A percentile compares a stretch with the other conserved stretches of the same genome.
Evolutionary conservation across 2,329 filamentous ascomycete species (phyloP).

Genomic region (Aphanoascus verrucosus): DNA sequence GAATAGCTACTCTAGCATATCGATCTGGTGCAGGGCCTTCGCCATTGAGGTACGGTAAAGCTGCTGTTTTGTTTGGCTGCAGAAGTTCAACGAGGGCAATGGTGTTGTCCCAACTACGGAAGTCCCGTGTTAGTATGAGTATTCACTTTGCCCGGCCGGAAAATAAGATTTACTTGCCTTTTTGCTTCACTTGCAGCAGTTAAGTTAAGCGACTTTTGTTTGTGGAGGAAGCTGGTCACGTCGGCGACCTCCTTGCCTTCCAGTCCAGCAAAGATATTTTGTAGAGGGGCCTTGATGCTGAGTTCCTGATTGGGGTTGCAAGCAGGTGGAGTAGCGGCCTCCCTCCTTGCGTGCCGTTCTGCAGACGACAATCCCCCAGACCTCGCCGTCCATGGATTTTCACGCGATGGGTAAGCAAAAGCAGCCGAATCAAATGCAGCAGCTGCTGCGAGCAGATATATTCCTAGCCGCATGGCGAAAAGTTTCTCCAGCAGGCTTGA

Average conservation of each 20-base stretch:
- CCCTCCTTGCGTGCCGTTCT: background rate
- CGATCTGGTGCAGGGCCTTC: conserved; percentile 27
- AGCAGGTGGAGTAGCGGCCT: background rate
- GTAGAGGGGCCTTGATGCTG: conserved; percentile 4
- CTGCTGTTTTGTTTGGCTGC: conserved; percentile 40
- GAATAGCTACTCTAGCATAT: conserved; percentile 41
- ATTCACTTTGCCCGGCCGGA: background rate
- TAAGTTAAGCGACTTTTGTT: conserved; percentile 6
- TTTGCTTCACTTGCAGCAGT: conserved; percentile 2
- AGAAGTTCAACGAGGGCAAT: conserved; percentile 41
- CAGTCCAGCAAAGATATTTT: conserved; percentile 6
- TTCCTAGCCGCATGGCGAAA: conserved; percentile 1
- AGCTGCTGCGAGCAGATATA: conserved; percentile 4
- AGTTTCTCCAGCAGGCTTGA: background rate
- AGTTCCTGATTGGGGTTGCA: background rate
- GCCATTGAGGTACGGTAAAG: conserved; percentile 37
- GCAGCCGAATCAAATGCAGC: conserved; percentile 3
- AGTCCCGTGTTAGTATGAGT: background rate
- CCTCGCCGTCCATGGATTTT: background rate
- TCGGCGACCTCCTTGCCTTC: conserved; percentile 2
- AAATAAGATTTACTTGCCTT: background rate
- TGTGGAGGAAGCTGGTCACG: conserved; percentile 8
- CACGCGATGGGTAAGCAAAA: conserved; percentile 5
- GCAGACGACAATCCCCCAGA: background rate
- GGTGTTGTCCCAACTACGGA: conserved; percentile 33